Evolutionary conservation across 1,139 yeast genomes (phyloP), one percentile per base, ranked within the genome.

Genomic region (Taiozyma sp.): DNA sequence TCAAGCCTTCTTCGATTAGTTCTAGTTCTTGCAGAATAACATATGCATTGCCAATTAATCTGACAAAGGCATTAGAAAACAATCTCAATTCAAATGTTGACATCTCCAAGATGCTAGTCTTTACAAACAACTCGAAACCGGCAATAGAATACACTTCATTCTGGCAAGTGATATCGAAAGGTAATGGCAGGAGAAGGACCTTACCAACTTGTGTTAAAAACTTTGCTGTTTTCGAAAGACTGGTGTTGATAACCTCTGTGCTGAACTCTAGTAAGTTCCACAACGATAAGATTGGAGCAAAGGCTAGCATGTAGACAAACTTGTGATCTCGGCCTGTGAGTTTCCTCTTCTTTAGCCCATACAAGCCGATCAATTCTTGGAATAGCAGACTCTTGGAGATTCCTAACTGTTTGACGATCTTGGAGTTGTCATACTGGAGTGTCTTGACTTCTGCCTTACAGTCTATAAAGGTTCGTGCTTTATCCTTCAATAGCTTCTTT

Each of bases 331-430:
- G 14, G 1, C 14, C 19, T 2, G 19, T 11, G 9, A 53, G 43
- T 45, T 52, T 60, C 42, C 56, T 50, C 42, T 49, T 56, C 34
- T 50, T 56, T 22, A 62, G 13, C 2, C 52, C 42, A 32, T 57
- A 58, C n/a, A 62, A 42, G 24, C 46, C 50, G 11, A 60, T 53
- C n/a, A 60, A 47, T 39, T 62, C 64, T 45, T 62, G 63, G 44
- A 51, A 60, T 4, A 59, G 47, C 34, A 60, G 47, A 0, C 62
- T 54, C 39, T 55, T 52, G 3, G 60, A 57, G 44, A 55, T 56
- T 24, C 55, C 48, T 13, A 58, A 52, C 47, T 60, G 62, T 43
- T 56, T 59, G 1, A 44, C n/a, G 6, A 61, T 34, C 19, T 57
- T 48, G 9, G 24, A 19, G 19, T 53, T 53, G 24, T 57, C 57